These are phyloP conservation scores for Cladosporium sp. DNA, from an alignment of 2,329 filamentous ascomycete genomes.

Conservation along the genomic window DNA sequence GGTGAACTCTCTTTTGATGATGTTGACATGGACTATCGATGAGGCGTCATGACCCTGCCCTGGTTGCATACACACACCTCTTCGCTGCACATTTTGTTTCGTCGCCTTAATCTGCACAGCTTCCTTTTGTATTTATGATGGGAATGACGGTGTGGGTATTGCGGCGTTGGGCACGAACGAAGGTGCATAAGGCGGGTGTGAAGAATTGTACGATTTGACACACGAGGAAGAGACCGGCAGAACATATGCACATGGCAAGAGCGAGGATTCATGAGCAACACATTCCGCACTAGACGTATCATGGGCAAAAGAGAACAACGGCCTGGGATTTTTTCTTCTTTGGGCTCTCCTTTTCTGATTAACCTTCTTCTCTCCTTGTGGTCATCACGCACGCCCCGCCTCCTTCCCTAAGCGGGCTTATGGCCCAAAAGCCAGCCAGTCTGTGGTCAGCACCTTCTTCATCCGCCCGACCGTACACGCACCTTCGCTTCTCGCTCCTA, in stretches of 20 bases:
- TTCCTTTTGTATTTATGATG: conserved; percentile 1
- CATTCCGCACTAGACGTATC: conserved; percentile 11
- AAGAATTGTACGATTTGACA: neutral
- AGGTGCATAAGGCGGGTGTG: neutral
- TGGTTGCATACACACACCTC: conserved; percentile 9
- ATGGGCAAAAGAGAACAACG: conserved; percentile 11
- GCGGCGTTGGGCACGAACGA: neutral
- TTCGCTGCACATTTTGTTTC: conserved; percentile 12
- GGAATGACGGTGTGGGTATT: neutral
- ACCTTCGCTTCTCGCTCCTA: neutral
- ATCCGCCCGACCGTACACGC: neutral
- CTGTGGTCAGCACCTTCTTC: conserved; percentile 12
- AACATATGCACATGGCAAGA: neutral
- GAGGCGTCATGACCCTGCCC: conserved; percentile 27
- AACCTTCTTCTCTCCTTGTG: neutral
- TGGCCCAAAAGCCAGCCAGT: neutral
- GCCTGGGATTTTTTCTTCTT: conserved; percentile 7
- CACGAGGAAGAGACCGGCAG: neutral
- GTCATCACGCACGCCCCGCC: neutral
- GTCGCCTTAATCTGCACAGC: neutral
- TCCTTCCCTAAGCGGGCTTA: neutral
- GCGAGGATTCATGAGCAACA: conserved; percentile 4
- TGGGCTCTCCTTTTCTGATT: conserved; percentile 2
- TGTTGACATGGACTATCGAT: conserved; percentile 58
- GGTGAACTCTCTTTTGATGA: conserved; percentile 61